Evolutionary conservation across 2,329 filamentous ascomycete species (phyloP), one percentile per base, ranked within the genome.

Genomic region (Aureobasidium vineae): DNA sequence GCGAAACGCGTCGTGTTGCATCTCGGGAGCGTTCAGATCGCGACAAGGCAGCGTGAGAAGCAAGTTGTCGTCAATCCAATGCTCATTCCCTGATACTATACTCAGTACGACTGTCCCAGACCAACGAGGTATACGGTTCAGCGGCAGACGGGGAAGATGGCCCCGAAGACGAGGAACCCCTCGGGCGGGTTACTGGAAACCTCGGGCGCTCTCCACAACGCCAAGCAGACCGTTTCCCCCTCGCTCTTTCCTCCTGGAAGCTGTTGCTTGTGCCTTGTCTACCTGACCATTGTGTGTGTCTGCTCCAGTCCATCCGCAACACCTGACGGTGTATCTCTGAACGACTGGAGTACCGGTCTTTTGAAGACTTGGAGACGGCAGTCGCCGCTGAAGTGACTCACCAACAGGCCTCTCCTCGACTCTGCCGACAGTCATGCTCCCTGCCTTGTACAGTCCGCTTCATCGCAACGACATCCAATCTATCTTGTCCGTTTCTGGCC

Each of bases 161-260:
- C 4, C 7, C 36, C 57, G 41, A 21, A 47, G 40, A 36, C 21
- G 45, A 36, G 33, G 41, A 49, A 61, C 19, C 41, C 57, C 57
- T 45, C 41, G 28, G 43, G 28, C 43, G 43, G 31, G 43, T 33
- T 43, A n/a, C 33, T 31, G 15, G 8, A 16, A 19, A 33, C 59
- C 59, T 63, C 59, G 59, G 41, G 23, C 19, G 5, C 43, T 40
- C 59, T 63, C 59, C 59, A 63, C 43, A 63, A 50, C 28, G 59
- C 59, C 59, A 63, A 63, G 59, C 41, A 43, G 5, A 15, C 8
- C 8, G 8, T 10, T 10, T 31, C 0, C 5, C 15, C 28, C 15
- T 60, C 38, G 7, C 31, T 36, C 38, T 60, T 43, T 10, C 6
- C 15, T 43, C n/a, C 19, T 50, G 11, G 1, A 1, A 31, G 23